Conservation (phyloP, 768 basidiomycete species). For the Pleurotus cornucopiae region DNA sequence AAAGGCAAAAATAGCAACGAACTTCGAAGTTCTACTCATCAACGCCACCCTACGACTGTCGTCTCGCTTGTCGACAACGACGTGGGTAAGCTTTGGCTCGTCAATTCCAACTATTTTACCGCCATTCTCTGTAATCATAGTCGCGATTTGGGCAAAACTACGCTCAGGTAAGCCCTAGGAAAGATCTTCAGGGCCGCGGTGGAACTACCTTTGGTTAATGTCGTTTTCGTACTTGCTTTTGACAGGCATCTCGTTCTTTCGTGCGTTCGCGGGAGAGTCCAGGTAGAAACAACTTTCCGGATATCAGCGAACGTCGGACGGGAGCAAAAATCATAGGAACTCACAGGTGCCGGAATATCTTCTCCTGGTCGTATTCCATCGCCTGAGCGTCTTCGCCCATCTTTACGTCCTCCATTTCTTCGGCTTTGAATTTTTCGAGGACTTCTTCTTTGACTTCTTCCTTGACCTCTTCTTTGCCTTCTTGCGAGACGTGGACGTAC, state of each 20-base stretch:
- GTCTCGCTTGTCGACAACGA: constrained; percentile 82
- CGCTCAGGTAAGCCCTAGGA: constrained; percentile 6
- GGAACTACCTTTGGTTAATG: constrained; percentile 49
- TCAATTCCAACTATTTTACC: constrained; percentile 66
- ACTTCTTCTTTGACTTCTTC: background rate
- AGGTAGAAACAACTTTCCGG: constrained; percentile 79
- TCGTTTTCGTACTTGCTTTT: constrained; percentile 48
- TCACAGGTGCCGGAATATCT: constrained; percentile 82
- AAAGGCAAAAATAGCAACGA: constrained; percentile 18
- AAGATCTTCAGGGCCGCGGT: background rate
- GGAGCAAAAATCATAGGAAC: constrained; percentile 19
- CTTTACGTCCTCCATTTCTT: constrained; percentile 31
- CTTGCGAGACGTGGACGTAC: constrained; percentile 27
- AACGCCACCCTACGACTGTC: constrained; percentile 67
- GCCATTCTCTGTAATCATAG: constrained; percentile 61
- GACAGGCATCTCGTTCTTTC: constrained; percentile 54
- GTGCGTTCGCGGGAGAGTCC: constrained; percentile 75
- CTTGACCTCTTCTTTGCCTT: background rate
- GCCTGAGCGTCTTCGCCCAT: constrained; percentile 75
- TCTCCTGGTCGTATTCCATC: constrained; percentile 73
- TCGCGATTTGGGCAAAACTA: constrained; percentile 54
- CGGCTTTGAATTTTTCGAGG: constrained; percentile 10
- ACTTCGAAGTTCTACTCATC: constrained; percentile 71
- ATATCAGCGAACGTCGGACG: background rate
- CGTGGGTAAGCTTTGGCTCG: constrained; percentile 81